Evolutionary conservation across 2,329 filamentous ascomycete species (phyloP).

Genomic region (Orbilia oligospora): DNA sequence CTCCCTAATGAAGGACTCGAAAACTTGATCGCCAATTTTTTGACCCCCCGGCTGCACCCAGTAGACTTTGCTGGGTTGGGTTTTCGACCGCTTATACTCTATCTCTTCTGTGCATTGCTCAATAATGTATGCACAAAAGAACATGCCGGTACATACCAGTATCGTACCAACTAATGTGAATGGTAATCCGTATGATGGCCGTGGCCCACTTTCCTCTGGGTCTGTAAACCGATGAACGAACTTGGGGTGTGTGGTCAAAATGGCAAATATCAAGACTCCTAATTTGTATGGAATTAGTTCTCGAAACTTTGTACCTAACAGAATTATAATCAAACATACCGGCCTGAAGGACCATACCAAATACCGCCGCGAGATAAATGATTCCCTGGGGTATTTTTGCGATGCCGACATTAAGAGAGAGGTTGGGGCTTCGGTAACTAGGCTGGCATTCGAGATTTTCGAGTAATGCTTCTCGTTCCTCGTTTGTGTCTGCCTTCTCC

Average conservation of each 20-base stretch:
- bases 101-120: slow-evolving; percentile 29
- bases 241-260: slow-evolving; percentile 13
- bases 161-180: slow-evolving; percentile 48
- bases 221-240: background rate
- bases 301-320: background rate
- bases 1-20: slow-evolving; percentile 49
- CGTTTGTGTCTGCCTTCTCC: too few relatives aligned
- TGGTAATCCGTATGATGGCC: slow-evolving; percentile 40
- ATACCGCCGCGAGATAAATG: slow-evolving; percentile 25
- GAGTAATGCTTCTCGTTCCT: background rate
- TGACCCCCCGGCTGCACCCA: slow-evolving; percentile 61
- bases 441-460: background rate
- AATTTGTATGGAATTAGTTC: background rate
- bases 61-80: slow-evolving; percentile 30
- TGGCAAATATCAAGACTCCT: slow-evolving; percentile 57
- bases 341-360: slow-evolving; percentile 54
- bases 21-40: slow-evolving; percentile 61
- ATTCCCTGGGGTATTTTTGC: background rate
- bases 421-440: slow-evolving; percentile 32
- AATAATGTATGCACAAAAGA: slow-evolving; percentile 58
- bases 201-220: background rate
- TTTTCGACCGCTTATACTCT: slow-evolving; percentile 7
- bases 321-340: slow-evolving; percentile 8
- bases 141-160: slow-evolving; percentile 51
- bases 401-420: slow-evolving; percentile 58